These are phyloP conservation scores for Inosperma sp. DNA, from an alignment of 768 basidiomycete genomes.

Conservation along the genomic window DNA sequence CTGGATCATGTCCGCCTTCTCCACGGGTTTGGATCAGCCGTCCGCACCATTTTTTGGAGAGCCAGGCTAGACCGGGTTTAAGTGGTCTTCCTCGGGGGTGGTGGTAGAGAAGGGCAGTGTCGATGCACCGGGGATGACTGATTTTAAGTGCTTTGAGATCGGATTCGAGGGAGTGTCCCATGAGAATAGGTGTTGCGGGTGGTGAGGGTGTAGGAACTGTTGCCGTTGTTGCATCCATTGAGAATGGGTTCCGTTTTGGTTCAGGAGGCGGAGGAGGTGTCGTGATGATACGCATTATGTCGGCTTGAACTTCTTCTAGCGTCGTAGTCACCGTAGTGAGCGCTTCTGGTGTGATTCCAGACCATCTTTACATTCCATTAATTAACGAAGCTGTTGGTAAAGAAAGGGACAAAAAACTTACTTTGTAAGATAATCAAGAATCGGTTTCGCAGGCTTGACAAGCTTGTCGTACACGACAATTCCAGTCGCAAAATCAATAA, in stretches of 20 bases:
- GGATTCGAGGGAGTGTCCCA: constrained; percentile 95
- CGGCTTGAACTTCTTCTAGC: constrained; percentile 69
- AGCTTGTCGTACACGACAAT: constrained; percentile 82
- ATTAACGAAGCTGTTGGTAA: neutral
- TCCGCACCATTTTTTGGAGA: constrained; percentile 89
- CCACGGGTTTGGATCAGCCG: constrained; percentile 85
- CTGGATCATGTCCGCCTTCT: constrained; percentile 87
- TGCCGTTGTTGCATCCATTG: constrained; percentile 10
- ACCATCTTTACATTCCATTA: constrained; percentile 56
- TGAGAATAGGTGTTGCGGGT: constrained; percentile 62
- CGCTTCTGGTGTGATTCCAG: constrained; percentile 81
- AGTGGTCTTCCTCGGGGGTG: constrained; percentile 92
- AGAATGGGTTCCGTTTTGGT: constrained; percentile 41
- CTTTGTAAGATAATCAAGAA: constrained; percentile 91
- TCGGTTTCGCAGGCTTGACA: constrained; percentile 81
- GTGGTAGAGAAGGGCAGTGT: constrained; percentile 86
- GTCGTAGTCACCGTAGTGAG: constrained; percentile 72
- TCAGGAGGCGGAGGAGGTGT: constrained; percentile 40
- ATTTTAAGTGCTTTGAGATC: constrained; percentile 87
- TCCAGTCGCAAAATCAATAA: constrained; percentile 73
- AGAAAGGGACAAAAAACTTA: constrained; percentile 29
- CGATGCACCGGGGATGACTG: constrained; percentile 82
- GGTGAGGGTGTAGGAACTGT: constrained; percentile 7
- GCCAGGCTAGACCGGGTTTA: constrained; percentile 96
- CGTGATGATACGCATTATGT: constrained; percentile 58